Base-by-base conservation (phyloP, 352 stramenopile species). In the Elongisporangium prolatum region DNA sequence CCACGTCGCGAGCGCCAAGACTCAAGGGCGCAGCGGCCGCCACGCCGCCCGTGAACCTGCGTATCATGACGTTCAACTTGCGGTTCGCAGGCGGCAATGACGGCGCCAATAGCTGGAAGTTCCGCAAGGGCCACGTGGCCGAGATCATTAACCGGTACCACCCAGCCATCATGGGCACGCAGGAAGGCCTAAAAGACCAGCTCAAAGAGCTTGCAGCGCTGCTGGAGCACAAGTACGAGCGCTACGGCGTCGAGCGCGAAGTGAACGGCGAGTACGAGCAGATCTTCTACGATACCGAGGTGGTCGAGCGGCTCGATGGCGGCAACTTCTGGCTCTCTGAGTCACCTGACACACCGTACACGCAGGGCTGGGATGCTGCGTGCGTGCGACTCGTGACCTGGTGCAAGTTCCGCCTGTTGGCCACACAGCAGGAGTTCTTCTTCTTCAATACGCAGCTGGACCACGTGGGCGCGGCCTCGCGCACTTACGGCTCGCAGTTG, bases 11-110 rank as follows among this genome's bases (percentile, higher is more conserved):
- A 14, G 37, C 48, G 8, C 74, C 72, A 40, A 77, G 68, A 20
- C 55, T 91, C 7, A 84, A 84, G 17, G 78, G 64, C 2, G 72
- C 52, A 17, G 57, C 9, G 13, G 59, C 60, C 6, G 59, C 68
- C 4, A 68, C 70, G n/a, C 68, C 74, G 40, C 72, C 79, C 16
- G 54, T 80, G 51, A 80, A 66, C 49, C 64, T 95, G 57, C 86
- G 87, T 54, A 65, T 91, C 59, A 91, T 91, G 82, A 91, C 82
- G n/a, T 91, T 91, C 65, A 91, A 91, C 69, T 56, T 91, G 60
- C 76, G 82, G 51, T 91, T 88, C 57, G 82, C 77, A 2, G 76
- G 79, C 18, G 82, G 64, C 3, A 80, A 68, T 40, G 82, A 91
- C 59, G 82, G 80, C 14, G 67, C 57, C 53, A 88, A 89, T 66